Evolutionary conservation across 2,329 filamentous ascomycete species (phyloP).

Genomic region (Penicillium frequentans): DNA sequence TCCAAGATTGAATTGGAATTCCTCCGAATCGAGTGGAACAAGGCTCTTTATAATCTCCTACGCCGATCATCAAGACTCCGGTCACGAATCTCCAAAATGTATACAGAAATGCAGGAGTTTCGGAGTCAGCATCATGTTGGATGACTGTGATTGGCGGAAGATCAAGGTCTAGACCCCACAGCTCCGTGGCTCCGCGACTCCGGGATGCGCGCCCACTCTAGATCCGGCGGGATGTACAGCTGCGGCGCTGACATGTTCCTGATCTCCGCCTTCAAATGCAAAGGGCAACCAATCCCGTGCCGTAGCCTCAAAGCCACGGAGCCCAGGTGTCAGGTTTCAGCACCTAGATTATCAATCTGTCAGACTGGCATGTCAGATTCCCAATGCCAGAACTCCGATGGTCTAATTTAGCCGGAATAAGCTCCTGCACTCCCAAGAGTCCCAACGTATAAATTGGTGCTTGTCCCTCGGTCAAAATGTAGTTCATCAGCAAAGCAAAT

Average conservation of each 20-base stretch:
- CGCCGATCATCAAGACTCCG: not conserved
- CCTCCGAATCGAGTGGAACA: no score
- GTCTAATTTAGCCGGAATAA: not conserved
- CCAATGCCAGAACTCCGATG: not conserved
- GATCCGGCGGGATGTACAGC: no score
- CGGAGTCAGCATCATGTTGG: not conserved
- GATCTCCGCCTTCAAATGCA: no score
- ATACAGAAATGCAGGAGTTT: not conserved
- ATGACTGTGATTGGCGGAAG: not conserved
- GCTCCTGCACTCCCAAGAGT: not conserved
- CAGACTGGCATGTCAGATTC: no score
- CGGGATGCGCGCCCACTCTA: not conserved
- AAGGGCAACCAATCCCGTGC: not conserved
- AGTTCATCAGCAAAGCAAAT: not conserved
- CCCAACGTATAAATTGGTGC: not conserved
- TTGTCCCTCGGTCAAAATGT: not conserved
- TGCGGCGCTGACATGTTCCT: no score
- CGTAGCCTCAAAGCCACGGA: not conserved
- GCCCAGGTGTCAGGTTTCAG: not conserved
- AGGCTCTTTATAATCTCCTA: not conserved
- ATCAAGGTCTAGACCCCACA: not conserved
- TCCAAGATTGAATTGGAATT: no score
- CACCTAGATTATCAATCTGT: not conserved
- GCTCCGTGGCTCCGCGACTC: not conserved
- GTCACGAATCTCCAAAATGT: not conserved